Conservation (phyloP, 306 rosid species). For the Hippophae rhamnoides region DNA sequence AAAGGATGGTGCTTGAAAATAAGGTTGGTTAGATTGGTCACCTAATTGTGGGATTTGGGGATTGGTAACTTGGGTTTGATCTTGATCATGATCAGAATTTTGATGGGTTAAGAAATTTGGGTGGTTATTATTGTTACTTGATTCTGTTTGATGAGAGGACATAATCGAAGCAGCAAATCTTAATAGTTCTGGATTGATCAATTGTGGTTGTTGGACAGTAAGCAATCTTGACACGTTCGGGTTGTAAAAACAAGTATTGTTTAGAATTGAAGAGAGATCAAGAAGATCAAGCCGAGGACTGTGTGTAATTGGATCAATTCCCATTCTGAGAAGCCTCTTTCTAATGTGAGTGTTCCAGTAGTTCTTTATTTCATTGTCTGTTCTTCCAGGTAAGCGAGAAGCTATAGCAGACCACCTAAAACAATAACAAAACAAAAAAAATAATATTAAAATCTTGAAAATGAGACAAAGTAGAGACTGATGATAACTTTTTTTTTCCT, state of each 20-base stretch:
- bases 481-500: neutral
- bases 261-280: slow-evolving; percentile 58
- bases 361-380: slow-evolving; percentile 89
- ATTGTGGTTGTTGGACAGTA: slow-evolving; percentile 26
- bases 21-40: slow-evolving; percentile 5
- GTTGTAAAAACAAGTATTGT: slow-evolving; percentile 37
- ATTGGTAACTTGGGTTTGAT: slow-evolving; percentile 21
- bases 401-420: slow-evolving; percentile 98
- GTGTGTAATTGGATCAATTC: slow-evolving; percentile 94
- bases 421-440: neutral
- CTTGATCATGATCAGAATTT: slow-evolving; percentile 1
- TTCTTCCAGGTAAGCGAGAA: slow-evolving; percentile 79
- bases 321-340: slow-evolving; percentile 82
- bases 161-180: slow-evolving; percentile 65
- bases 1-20: slow-evolving; percentile 3
- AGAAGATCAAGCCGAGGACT: slow-evolving; percentile 68
- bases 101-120: slow-evolving; percentile 12
- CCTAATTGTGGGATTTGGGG: slow-evolving; percentile 25
- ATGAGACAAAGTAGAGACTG: neutral
- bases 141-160: slow-evolving; percentile 28
- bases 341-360: slow-evolving; percentile 96
- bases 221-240: slow-evolving; percentile 45
- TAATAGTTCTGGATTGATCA: slow-evolving; percentile 51
- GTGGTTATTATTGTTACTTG: slow-evolving; percentile 12
- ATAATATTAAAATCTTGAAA: neutral